Conservation (phyloP, 2,329 filamentous ascomycete species). For the Anisogramma anomala region DNA sequence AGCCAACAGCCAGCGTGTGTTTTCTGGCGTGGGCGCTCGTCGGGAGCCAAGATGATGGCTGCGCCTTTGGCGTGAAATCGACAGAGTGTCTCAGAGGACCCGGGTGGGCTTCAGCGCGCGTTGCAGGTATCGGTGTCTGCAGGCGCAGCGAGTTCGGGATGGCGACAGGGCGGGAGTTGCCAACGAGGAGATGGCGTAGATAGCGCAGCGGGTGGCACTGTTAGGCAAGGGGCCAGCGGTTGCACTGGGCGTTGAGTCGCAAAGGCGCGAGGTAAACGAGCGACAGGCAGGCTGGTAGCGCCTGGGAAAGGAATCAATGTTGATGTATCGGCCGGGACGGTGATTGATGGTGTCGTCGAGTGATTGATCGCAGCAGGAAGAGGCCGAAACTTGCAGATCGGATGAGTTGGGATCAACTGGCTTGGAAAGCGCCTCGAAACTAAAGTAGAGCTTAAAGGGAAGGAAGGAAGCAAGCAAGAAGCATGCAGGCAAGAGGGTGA, state of each 20-base stretch:
- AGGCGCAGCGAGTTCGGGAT: constrained; percentile 6
- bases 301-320: constrained; percentile 11
- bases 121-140: constrained; percentile 8
- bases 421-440: background rate
- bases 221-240: background rate
- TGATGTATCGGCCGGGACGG: background rate
- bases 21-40: constrained; percentile 1
- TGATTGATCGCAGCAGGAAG: background rate
- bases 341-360: background rate
- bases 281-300: constrained; percentile 12
- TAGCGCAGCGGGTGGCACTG: constrained; percentile 9
- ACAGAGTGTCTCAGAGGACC: constrained; percentile 7
- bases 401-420: background rate
- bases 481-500: background rate
- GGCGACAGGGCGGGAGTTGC: background rate
- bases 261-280: constrained; percentile 11
- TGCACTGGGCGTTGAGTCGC: constrained; percentile 3
- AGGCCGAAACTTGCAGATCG: background rate
- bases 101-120: constrained; percentile 11
- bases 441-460: background rate
- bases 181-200: constrained; percentile 7
- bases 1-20: constrained; percentile 1
- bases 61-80: constrained; percentile 1
- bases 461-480: constrained; percentile 2
- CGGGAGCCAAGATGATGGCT: constrained; percentile 2